Evolutionary conservation across 2,329 filamentous ascomycete genomes (phyloP).

Genomic region (Fusarium globosum): DNA sequence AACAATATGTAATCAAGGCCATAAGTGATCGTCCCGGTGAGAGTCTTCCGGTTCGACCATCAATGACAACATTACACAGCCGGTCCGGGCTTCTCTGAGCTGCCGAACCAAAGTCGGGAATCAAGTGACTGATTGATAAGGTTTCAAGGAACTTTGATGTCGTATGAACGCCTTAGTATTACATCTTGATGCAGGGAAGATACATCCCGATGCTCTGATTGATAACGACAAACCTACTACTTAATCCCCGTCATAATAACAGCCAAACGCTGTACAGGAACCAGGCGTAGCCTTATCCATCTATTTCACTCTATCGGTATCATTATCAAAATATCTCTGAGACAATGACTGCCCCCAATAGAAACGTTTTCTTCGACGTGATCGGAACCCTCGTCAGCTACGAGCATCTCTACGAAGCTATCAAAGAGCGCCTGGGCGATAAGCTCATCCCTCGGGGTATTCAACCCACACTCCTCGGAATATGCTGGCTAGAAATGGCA

Average conservation of each 20-base stretch:
- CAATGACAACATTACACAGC: not conserved
- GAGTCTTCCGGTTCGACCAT: not conserved
- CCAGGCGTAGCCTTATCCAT: not conserved
- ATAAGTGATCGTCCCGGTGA: not conserved
- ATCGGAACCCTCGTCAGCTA: not conserved
- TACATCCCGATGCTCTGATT: rapidly evolving
- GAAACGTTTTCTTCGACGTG: not conserved
- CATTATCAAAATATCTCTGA: rapidly evolving
- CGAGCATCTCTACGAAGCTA: not conserved
- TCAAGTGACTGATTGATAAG: too few species aligned
- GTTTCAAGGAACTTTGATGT: not conserved
- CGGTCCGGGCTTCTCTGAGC: not conserved
- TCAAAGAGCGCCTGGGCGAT: not conserved
- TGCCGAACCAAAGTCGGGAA: not conserved
- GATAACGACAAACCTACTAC: too few species aligned
- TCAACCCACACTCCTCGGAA: not conserved
- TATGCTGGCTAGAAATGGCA: not conserved
- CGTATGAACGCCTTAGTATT: not conserved
- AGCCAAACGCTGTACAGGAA: too few species aligned
- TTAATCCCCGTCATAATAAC: not conserved
- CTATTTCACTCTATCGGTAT: too few species aligned
- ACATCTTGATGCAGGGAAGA: not conserved
- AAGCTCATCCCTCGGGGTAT: not conserved
- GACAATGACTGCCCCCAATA: not conserved
- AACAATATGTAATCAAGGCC: not conserved